Conservation (phyloP, 129 eudicot genomes). For the Apium graveolens region DNA sequence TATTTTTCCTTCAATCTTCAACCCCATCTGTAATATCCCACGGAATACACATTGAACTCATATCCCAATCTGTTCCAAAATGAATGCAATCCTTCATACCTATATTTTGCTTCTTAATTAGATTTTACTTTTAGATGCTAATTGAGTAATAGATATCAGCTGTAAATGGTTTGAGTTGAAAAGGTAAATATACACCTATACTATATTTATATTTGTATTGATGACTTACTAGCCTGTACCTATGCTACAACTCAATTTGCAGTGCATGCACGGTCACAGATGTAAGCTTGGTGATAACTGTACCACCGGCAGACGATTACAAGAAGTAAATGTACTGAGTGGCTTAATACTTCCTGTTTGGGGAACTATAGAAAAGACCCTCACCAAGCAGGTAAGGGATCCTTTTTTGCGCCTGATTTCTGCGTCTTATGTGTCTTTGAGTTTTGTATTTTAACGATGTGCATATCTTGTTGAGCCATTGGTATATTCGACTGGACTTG, state of each 20-base stretch:
- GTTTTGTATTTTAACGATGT: too few species aligned
- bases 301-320: conserved; percentile 84
- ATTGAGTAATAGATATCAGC: background rate
- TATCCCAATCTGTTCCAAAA: background rate
- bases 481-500: too few species aligned
- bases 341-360: conserved; percentile 96
- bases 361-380: conserved; percentile 89
- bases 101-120: too few species aligned
- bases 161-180: background rate
- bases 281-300: conserved; percentile 87
- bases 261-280: conserved; percentile 97
- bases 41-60: background rate
- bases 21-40: background rate
- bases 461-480: too few species aligned
- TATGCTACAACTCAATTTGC: conserved; percentile 16
- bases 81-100: background rate
- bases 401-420: too few species aligned
- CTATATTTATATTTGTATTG: background rate
- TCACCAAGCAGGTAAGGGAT: conserved; percentile 61
- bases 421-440: too few species aligned
- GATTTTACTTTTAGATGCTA: too few species aligned
- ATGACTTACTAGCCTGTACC: conserved; percentile 10
- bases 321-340: conserved; percentile 88
- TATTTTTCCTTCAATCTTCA: background rate
- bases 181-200: background rate